Percentiles rank a stretch among this genome's conserved stretches.
Conservation (phyloP, 2,329 filamentous ascomycete genomes). For the Cladophialophora immunda region DNA sequence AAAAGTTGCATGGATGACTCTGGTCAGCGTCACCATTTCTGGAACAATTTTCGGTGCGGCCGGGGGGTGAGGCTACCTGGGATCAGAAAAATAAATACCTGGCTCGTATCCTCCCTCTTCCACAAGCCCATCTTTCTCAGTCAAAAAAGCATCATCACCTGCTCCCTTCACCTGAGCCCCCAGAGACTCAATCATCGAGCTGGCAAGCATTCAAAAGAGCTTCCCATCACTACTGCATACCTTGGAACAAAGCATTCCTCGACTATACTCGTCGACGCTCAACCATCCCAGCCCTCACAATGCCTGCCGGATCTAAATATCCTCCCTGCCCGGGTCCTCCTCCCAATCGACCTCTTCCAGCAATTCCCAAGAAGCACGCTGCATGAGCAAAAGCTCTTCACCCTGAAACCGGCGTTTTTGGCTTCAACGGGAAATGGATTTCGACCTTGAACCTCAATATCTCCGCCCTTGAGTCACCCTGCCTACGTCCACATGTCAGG, state of each 20-base stretch:
- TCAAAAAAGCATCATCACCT: conserved; percentile 15
- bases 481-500: neutral
- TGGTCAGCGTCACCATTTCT: conserved; percentile 37
- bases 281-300: conserved; percentile 30
- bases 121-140: conserved; percentile 15
- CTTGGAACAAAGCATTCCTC: conserved; percentile 8
- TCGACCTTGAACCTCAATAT: neutral
- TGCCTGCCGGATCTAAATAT: conserved; percentile 44
- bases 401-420: neutral
- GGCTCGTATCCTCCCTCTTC: conserved; percentile 19
- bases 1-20: conserved; percentile 33
- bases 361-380: conserved; percentile 40
- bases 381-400: neutral
- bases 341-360: conserved; percentile 44
- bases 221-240: neutral
- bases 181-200: neutral
- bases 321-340: conserved; percentile 46
- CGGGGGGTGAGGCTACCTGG: conserved; percentile 27
- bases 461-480: neutral
- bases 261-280: conserved; percentile 17
- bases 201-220: neutral
- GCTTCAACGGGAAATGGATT: neutral
- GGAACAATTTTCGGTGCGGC: conserved; percentile 37
- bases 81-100: conserved; percentile 37
- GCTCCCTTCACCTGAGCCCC: neutral